phyloP scores from a whole-genome alignment of 192 early-diverging fungal genomes.

The Funneliformis mosseae region DNA sequence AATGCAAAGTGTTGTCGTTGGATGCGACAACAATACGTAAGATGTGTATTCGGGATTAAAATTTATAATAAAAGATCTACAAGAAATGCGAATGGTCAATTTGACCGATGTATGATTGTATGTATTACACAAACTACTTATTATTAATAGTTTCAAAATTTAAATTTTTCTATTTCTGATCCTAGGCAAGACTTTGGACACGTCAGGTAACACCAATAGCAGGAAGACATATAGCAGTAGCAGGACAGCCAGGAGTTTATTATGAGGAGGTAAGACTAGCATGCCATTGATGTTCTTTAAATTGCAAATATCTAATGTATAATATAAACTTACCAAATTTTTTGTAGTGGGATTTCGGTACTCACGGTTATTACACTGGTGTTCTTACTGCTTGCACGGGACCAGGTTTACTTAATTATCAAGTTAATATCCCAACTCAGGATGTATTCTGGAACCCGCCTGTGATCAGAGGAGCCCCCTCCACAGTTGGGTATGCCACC shows the following conservation, averaged over 20 bases:
- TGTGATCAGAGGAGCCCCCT: not conserved
- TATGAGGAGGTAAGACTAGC: constrained; percentile 24
- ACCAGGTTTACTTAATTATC: not conserved
- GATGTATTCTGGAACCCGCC: constrained; percentile 3
- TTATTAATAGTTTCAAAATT: constrained; percentile 1
- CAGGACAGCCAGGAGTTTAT: not conserved
- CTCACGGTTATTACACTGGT: constrained; percentile 6
- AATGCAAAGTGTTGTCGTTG: not conserved
- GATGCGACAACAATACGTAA: constrained; percentile 26
- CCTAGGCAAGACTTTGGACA: constrained; percentile 2
- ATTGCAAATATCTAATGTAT: not conserved
- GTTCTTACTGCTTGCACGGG: not conserved
- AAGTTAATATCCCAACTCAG: not conserved
- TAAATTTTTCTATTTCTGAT: constrained; percentile 1
- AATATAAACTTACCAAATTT: too few species aligned
- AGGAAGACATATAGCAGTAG: not conserved
- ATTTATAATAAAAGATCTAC: not conserved
- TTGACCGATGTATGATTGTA: constrained; percentile 23
- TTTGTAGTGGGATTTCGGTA: constrained; percentile 23
- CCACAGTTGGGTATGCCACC: not conserved
- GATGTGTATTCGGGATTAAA: constrained; percentile 23
- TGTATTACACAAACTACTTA: constrained; percentile 2
- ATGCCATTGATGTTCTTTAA: not conserved
- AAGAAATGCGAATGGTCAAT: not conserved
- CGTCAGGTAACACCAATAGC: not conserved